Conservation (phyloP, 2,329 filamentous ascomycete genomes). For the Pleurostoma richardsiae region DNA sequence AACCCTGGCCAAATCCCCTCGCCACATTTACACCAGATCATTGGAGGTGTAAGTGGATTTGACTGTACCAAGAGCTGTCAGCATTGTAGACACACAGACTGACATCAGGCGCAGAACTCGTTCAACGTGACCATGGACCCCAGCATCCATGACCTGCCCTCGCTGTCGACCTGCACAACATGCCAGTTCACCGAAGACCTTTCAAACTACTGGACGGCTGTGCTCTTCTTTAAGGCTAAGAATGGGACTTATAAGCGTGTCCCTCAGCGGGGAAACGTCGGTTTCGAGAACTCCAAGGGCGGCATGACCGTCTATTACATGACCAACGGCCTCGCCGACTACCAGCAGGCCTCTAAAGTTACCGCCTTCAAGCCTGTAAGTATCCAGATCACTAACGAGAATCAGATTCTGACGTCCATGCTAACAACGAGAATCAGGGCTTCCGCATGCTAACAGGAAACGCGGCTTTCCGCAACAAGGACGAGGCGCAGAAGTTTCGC, state of each 20-base stretch:
- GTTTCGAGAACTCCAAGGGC: constrained; percentile 37
- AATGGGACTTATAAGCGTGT: constrained; percentile 23
- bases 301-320: constrained; percentile 36
- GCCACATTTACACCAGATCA: constrained; percentile 49
- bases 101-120: constrained; percentile 15
- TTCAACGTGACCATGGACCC: constrained; percentile 33
- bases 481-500: constrained; percentile 20
- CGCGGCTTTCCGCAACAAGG: constrained; percentile 12
- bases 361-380: constrained; percentile 38
- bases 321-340: constrained; percentile 3
- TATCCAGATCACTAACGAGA: constrained; percentile 43
- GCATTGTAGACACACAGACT: neutral
- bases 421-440: constrained; percentile 22
- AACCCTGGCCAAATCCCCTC: constrained; percentile 38
- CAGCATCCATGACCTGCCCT: constrained; percentile 10
- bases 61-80: neutral
- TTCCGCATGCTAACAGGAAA: constrained; percentile 43
- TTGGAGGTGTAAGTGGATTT: constrained; percentile 29
- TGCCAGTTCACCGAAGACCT: constrained; percentile 26
- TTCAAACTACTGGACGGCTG: constrained; percentile 26
- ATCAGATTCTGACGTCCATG: neutral
- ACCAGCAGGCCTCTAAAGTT: constrained; percentile 8
- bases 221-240: constrained; percentile 14
- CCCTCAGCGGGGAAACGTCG: constrained; percentile 21
- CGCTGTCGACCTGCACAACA: constrained; percentile 29